phyloP scores from a whole-genome alignment of 2,329 filamentous ascomycete genomes.

The Cladosporium sp. region DNA sequence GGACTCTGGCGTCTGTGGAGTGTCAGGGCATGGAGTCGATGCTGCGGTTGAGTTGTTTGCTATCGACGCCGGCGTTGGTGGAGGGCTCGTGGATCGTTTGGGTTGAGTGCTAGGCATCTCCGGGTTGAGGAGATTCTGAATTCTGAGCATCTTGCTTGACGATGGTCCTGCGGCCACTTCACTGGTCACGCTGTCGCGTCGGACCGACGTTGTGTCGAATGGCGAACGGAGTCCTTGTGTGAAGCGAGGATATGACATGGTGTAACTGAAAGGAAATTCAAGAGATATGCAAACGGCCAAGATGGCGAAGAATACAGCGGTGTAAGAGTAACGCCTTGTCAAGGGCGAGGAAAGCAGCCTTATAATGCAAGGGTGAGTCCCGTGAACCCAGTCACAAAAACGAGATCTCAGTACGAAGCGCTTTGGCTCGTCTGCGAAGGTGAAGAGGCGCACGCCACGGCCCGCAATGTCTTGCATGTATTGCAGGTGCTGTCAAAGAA shows the following conservation, averaged over 20 bases:
- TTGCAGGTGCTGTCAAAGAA: conserved; percentile 19
- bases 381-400: conserved; percentile 8
- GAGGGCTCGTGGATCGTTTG: conserved; percentile 19
- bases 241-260: conserved; percentile 21
- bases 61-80: conserved; percentile 25
- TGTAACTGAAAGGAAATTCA: conserved; percentile 2
- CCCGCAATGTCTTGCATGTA: conserved; percentile 23
- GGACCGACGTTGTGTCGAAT: conserved; percentile 13
- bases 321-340: conserved; percentile 13
- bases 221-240: conserved; percentile 18
- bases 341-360: conserved; percentile 22
- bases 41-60: conserved; percentile 20
- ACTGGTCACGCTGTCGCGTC: conserved; percentile 17
- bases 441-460: conserved; percentile 17
- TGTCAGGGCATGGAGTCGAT: conserved; percentile 22
- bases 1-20: conserved; percentile 19
- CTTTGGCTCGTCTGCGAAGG: conserved; percentile 8
- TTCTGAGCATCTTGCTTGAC: conserved; percentile 35
- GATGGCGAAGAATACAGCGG: conserved; percentile 10
- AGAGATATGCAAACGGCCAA: background rate
- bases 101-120: conserved; percentile 18
- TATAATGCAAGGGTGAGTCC: conserved; percentile 22
- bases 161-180: conserved; percentile 17
- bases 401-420: conserved; percentile 2
- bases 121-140: conserved; percentile 40